Percentiles rank a stretch among this genome's conserved stretches.
phyloP scores from a whole-genome alignment of 768 basidiomycete genomes.

The Suillus americanus region DNA sequence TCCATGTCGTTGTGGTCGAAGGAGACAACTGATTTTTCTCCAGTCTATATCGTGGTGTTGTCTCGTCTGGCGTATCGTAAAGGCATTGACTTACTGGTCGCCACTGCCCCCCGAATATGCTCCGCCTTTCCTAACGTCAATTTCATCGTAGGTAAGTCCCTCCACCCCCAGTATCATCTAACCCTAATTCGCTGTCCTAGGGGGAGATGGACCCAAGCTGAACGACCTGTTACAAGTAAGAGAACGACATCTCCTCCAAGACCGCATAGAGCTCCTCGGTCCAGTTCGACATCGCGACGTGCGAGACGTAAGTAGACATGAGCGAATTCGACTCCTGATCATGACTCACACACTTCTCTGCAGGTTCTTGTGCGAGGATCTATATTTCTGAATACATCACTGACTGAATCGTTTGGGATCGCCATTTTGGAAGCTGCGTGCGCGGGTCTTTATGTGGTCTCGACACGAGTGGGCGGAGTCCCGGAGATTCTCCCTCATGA shows the following conservation, averaged over 20 bases:
- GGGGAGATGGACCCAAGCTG: constrained; percentile 94
- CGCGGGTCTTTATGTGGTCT: constrained; percentile 90
- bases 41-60: constrained; percentile 90
- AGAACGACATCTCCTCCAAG: constrained; percentile 86
- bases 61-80: constrained; percentile 93
- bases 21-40: neutral
- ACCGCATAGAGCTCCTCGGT: constrained; percentile 88
- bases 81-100: constrained; percentile 93
- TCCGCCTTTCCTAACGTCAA: constrained; percentile 80
- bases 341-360: neutral
- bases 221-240: constrained; percentile 95
- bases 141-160: constrained; percentile 74
- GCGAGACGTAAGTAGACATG: constrained; percentile 53
- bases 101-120: constrained; percentile 89
- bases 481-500: constrained; percentile 92
- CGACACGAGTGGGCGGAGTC: constrained; percentile 92
- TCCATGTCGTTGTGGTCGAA: neutral
- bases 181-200: constrained; percentile 38
- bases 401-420: constrained; percentile 96
- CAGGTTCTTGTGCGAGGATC: constrained; percentile 85
- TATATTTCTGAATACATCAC: constrained; percentile 92
- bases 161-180: neutral
- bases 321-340: neutral
- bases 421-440: constrained; percentile 97
- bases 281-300: constrained; percentile 80